Conservation (phyloP, 1,139 yeast genomes). For the Blastobotrys petasosporus region DNA sequence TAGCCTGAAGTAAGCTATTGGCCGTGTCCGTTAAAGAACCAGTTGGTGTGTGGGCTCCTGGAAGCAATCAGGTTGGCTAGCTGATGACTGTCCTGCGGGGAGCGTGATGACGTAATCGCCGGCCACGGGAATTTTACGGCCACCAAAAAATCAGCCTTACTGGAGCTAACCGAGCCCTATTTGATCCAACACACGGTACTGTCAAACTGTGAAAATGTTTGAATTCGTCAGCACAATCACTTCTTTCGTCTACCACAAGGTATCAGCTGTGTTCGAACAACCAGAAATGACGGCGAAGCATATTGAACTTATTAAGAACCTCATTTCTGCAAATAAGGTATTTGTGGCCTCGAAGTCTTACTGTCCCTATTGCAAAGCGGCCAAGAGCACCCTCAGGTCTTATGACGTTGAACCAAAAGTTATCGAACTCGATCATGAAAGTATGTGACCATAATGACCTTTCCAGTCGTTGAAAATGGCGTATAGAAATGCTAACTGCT, state of each 20-base stretch:
- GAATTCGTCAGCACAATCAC: background rate
- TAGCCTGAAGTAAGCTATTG: too few species aligned
- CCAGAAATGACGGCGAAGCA: slow-evolving; percentile 12
- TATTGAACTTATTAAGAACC: slow-evolving; percentile 23
- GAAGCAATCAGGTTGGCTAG: too few species aligned
- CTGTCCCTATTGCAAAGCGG: slow-evolving; percentile 15
- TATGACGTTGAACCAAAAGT: slow-evolving; percentile 20
- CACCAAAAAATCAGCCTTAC: too few species aligned
- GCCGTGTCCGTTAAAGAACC: too few species aligned
- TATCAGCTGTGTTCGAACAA: background rate
- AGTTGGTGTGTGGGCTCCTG: too few species aligned
- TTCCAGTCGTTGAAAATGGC: background rate
- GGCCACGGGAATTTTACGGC: too few species aligned
- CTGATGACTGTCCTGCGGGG: too few species aligned
- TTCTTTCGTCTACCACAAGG: background rate
- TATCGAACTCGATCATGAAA: slow-evolving; percentile 21
- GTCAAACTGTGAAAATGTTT: background rate
- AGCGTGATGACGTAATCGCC: background rate
- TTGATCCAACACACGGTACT: too few species aligned
- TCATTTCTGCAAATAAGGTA: slow-evolving; percentile 57
- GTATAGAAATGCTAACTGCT: background rate
- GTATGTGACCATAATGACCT: slow-evolving; percentile 10
- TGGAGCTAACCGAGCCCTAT: too few species aligned
- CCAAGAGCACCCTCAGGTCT: slow-evolving; percentile 10
- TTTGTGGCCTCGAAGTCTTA: slow-evolving; percentile 73